Conservation (phyloP, 2,329 filamentous ascomycete species). For the Fusarium albidum region DNA sequence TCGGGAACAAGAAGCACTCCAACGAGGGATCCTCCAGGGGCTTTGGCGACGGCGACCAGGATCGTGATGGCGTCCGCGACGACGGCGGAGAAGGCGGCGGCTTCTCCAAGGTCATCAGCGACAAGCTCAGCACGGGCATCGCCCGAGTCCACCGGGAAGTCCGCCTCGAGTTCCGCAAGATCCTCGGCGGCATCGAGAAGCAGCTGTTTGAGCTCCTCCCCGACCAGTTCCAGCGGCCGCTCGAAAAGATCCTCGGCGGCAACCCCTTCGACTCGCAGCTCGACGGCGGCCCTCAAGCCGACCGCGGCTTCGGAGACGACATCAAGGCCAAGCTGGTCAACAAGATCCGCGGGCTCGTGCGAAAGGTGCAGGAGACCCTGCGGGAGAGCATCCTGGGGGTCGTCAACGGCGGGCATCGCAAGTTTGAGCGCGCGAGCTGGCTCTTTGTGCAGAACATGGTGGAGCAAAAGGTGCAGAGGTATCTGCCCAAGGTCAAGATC, state of each 20-base stretch:
- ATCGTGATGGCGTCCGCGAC: slow-evolving; percentile 35
- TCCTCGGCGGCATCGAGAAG: slow-evolving; percentile 55
- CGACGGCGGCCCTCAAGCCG: slow-evolving; percentile 46
- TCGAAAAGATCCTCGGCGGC: slow-evolving; percentile 56
- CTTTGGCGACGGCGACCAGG: slow-evolving; percentile 41
- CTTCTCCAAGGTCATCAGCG: slow-evolving; percentile 56
- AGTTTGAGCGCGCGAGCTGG: slow-evolving; percentile 56
- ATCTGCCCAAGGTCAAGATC: slow-evolving; percentile 56
- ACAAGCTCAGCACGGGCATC: slow-evolving; percentile 55
- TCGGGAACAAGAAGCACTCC: slow-evolving; percentile 48
- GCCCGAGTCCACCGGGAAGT: slow-evolving; percentile 55
- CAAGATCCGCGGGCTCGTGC: slow-evolving; percentile 54
- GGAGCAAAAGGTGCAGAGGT: slow-evolving; percentile 55
- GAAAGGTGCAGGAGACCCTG: slow-evolving; percentile 55
- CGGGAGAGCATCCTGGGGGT: slow-evolving; percentile 54
- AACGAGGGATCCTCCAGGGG: slow-evolving; percentile 44
- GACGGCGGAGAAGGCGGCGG: slow-evolving; percentile 44
- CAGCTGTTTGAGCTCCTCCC: slow-evolving; percentile 55
- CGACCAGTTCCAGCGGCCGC: slow-evolving; percentile 51
- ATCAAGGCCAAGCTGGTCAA: slow-evolving; percentile 53
- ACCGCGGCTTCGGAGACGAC: slow-evolving; percentile 53
- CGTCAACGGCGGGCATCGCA: slow-evolving; percentile 56
- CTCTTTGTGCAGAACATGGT: slow-evolving; percentile 56
- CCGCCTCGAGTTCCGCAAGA: slow-evolving; percentile 55
- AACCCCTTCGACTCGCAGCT: slow-evolving; percentile 56